These are phyloP conservation scores for Blastomyces parvus DNA, from an alignment of 2,329 filamentous ascomycete species.

Conservation along the genomic window DNA sequence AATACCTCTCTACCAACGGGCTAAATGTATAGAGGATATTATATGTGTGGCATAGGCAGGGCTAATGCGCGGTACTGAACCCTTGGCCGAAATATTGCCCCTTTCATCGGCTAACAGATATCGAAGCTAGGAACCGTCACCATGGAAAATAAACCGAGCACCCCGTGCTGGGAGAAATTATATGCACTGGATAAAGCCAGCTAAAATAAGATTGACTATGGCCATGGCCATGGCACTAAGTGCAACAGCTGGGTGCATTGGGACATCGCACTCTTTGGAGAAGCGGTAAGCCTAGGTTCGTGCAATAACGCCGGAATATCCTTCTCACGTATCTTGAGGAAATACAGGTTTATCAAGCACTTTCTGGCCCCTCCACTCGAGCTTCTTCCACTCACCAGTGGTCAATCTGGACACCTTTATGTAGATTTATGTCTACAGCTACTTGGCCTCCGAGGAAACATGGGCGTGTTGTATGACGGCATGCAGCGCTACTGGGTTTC, in stretches of 20 bases:
- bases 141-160: not conserved
- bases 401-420: not conserved
- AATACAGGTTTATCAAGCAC: not conserved
- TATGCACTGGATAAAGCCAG: not conserved
- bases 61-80: not conserved
- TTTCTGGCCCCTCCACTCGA: not conserved
- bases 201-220: not conserved
- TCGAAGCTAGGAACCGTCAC: not conserved
- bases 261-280: not conserved
- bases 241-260: not conserved
- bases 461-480: not conserved
- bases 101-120: not conserved
- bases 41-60: not conserved
- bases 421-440: not conserved
- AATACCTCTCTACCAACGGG: not conserved
- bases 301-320: not conserved
- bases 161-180: not conserved
- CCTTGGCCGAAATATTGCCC: not conserved
- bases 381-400: not conserved
- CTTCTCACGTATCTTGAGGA: not conserved
- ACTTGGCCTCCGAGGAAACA: not conserved
- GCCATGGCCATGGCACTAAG: not conserved
- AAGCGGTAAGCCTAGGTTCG: not conserved
- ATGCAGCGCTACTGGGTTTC: not conserved
- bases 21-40: not conserved